Evolutionary conservation across 441 rosid species (phyloP), one percentile per base, ranked within the genome.

Genomic region (Croton setiger): DNA sequence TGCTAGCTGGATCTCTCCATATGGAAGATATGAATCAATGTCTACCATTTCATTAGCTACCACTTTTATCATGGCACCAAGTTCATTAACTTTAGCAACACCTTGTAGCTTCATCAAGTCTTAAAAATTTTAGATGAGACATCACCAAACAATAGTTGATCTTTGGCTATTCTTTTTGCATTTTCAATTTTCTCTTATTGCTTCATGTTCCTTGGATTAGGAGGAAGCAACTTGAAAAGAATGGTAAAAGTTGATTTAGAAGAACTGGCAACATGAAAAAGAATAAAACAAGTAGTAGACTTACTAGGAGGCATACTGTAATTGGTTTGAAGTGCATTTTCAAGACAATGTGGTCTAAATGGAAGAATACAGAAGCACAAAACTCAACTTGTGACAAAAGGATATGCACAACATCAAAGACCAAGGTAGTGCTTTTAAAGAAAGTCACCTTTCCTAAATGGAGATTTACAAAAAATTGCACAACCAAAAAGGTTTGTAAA

Each of bases 61-160:
- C 9, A 15, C 45, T 12, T 15, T 45, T 2, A 35, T 23, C 14
- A 15, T 41, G 0, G 4, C 62, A 33, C 9, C 1, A 43, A 43
- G 47, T 35, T 56, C 60, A 13, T 4, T 17, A 17, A 7, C 47
- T 39, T 60, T 45, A 60, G 45, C 64, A 37, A 0, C 48, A 60
- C 31, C 48, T 7, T 37, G 33, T 33, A 60, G 4, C 0, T 7
- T 70, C 78, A n/a, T 44, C 70, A 61, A n/a, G 15, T 17, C 44
- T 39, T 54, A 1, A 33, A 27, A 27, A n/a, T n/a, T n/a, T n/a
- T n/a, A 27, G 70, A 67, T 55, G 71, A 55, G 14, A 44, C 71
- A 3, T 43, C 54, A 18, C 63, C 36, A 66, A 18, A 36, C 3
- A 54, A 55, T 44, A 12, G 4, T 54, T 55, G 23, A 55, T 67